These are phyloP conservation scores for Dioscorea dumetorum DNA, from an alignment of 106 monocot species.

Conservation along the genomic window DNA sequence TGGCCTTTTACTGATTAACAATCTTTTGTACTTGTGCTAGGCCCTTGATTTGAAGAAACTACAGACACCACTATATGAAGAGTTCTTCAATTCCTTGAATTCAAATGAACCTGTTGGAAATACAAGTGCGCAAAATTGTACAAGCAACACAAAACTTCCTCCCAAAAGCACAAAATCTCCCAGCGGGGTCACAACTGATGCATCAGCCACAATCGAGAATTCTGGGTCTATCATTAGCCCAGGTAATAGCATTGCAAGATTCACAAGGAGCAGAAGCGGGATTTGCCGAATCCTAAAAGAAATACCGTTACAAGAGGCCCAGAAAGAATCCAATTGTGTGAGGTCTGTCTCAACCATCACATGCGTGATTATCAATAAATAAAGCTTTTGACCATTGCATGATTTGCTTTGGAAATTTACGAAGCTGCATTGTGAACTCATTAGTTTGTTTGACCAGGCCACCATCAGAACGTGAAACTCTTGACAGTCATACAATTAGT, in stretches of 20 bases:
- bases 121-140: constrained; percentile 30
- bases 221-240: constrained; percentile 19
- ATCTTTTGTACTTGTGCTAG: constrained; percentile 12
- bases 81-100: constrained; percentile 81
- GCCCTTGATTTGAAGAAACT: constrained; percentile 95
- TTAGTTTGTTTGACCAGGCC: not conserved
- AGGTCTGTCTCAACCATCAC: constrained; percentile 36
- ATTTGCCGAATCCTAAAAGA: constrained; percentile 53
- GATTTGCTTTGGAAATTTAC: too few species aligned
- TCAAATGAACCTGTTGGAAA: constrained; percentile 17
- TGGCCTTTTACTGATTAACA: not conserved
- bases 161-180: constrained; percentile 54
- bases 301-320: constrained; percentile 51
- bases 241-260: constrained; percentile 20
- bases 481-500: not conserved
- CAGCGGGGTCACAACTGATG: constrained; percentile 20
- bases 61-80: constrained; percentile 89
- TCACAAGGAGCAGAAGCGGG: constrained; percentile 24
- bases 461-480: not conserved
- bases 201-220: constrained; percentile 8
- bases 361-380: not conserved
- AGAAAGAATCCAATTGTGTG: constrained; percentile 27
- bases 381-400: not conserved
- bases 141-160: constrained; percentile 38
- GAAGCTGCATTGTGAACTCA: too few species aligned